phyloP scores from a whole-genome alignment of 495 filamentous ascomycete genomes.

The Lepidopterella palustris region DNA sequence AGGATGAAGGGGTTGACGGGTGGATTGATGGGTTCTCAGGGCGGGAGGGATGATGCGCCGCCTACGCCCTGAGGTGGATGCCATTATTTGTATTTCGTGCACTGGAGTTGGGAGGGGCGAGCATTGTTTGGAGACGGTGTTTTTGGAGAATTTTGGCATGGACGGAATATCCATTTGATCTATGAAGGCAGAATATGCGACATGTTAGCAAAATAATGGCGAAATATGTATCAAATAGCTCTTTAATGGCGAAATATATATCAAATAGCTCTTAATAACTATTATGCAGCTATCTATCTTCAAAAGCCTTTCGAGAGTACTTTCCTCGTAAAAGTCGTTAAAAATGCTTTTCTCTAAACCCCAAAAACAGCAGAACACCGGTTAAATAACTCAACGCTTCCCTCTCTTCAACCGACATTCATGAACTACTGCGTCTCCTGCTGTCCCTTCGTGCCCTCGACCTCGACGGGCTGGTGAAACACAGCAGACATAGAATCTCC shows the following conservation, averaged over 20 bases:
- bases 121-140: too few species aligned
- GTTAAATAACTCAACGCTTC: not conserved
- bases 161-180: too few species aligned
- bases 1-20: constrained; percentile 80
- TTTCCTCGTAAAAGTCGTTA: not conserved
- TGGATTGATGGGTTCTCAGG: constrained; percentile 66
- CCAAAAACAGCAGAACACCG: not conserved
- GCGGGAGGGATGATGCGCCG: constrained; percentile 39
- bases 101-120: not conserved
- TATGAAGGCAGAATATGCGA: too few species aligned
- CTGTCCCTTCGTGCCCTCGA: constrained; percentile 32
- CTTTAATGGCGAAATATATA: too few species aligned
- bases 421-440: constrained; percentile 30
- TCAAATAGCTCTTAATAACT: too few species aligned
- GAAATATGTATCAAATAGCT: too few species aligned
- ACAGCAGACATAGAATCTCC: constrained; percentile 65
- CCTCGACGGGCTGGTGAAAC: constrained; percentile 25
- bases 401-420: not conserved
- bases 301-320: not conserved
- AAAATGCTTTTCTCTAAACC: not conserved
- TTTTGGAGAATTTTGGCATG: too few species aligned
- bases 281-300: too few species aligned
- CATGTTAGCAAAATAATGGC: too few species aligned
- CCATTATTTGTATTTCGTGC: not conserved
- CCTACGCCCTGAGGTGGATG: constrained; percentile 1